phyloP scores from a whole-genome alignment of 169 alveolate species.

The Theileria annulata region DNA sequence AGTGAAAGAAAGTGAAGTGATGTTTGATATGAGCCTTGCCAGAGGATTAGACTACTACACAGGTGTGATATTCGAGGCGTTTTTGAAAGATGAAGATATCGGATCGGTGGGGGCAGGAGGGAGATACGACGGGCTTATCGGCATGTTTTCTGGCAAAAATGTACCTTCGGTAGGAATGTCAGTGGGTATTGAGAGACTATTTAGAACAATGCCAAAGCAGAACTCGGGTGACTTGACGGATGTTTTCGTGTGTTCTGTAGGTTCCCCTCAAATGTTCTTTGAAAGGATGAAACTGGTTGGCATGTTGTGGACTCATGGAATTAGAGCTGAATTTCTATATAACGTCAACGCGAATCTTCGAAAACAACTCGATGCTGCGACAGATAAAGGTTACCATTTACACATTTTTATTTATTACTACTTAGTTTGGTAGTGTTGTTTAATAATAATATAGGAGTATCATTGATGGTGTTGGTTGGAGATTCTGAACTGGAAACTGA shows the following conservation, averaged over 20 bases:
- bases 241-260: slow-evolving; percentile 71
- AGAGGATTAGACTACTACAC: slow-evolving; percentile 97
- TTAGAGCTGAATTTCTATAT: slow-evolving; percentile 70
- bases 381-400: slow-evolving; percentile 63
- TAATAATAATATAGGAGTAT: slow-evolving; percentile 35
- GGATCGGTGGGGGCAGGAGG: slow-evolving; percentile 99
- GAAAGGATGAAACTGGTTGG: slow-evolving; percentile 71
- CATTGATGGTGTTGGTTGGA: slow-evolving; percentile 54
- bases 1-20: slow-evolving; percentile 32
- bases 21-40: slow-evolving; percentile 91
- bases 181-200: slow-evolving; percentile 93
- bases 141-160: slow-evolving; percentile 85
- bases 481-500: slow-evolving; percentile 36
- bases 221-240: slow-evolving; percentile 50
- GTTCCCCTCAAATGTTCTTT: slow-evolving; percentile 67
- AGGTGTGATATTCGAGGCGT: slow-evolving; percentile 95
- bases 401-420: no score
- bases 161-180: slow-evolving; percentile 96
- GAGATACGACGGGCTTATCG: slow-evolving; percentile 92
- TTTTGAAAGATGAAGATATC: slow-evolving; percentile 81
- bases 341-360: slow-evolving; percentile 66
- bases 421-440: no score
- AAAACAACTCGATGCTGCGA: slow-evolving; percentile 85
- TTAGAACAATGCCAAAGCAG: slow-evolving; percentile 69
- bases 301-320: slow-evolving; percentile 69